Percentiles rank a stretch among this genome's conserved stretches.
Evolutionary conservation across 768 basidiomycete species (phyloP).

Genomic region (Naganishia kalamii): DNA sequence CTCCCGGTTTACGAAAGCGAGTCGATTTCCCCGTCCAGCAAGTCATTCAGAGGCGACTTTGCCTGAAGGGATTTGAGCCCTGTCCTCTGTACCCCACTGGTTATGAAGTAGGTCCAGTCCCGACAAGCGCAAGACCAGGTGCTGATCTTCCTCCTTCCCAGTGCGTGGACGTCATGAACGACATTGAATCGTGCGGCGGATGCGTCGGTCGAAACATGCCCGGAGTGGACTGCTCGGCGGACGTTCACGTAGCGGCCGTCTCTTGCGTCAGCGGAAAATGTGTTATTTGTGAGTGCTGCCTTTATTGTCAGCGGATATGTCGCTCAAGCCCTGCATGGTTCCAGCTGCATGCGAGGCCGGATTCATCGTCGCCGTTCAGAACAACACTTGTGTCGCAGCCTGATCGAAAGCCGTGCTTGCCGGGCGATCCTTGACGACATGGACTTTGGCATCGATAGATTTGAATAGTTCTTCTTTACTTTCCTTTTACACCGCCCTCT

Average conservation of each 20-base stretch:
- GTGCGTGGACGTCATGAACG: conserved; percentile 17
- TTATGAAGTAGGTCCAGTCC: neutral
- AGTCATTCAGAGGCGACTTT: neutral
- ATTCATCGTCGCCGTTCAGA: neutral
- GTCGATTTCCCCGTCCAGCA: neutral
- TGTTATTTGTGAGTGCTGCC: neutral
- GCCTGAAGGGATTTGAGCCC: conserved; percentile 5
- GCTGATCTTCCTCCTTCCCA: neutral
- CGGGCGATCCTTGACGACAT: too few species aligned
- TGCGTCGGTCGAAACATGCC: conserved; percentile 12
- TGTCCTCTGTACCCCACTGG: conserved; percentile 17
- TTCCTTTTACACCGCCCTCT: too few species aligned
- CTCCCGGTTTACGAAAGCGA: neutral
- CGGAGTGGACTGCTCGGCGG: conserved; percentile 7
- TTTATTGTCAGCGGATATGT: neutral
- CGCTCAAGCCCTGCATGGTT: neutral
- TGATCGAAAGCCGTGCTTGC: too few species aligned
- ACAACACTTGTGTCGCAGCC: conserved; percentile 6
- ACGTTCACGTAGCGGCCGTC: neutral
- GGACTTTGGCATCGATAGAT: too few species aligned
- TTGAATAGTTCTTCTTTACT: too few species aligned
- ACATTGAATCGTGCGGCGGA: conserved; percentile 16
- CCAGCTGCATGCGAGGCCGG: neutral
- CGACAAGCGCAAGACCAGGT: too few species aligned
- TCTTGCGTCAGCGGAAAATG: neutral